Percentiles rank a stretch among this genome's conserved stretches.
Conservation (phyloP, 768 basidiomycete species). For the Pulveroboletus sp. region DNA sequence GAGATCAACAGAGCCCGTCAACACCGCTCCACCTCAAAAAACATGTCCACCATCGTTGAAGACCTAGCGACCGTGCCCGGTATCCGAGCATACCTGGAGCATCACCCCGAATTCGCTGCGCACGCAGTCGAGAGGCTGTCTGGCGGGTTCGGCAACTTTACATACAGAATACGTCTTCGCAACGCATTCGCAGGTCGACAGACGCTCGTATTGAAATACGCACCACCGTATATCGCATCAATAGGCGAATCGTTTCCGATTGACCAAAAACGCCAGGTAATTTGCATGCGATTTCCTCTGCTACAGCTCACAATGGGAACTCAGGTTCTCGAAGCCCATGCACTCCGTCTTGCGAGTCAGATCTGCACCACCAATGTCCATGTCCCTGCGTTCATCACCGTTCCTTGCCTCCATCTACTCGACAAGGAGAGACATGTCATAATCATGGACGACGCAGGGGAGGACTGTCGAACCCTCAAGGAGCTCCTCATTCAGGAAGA, state of each 20-base stretch:
- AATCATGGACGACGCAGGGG: slow-evolving; percentile 64
- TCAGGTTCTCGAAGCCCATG: slow-evolving; percentile 44
- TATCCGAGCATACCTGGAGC: slow-evolving; percentile 42
- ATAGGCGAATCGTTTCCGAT: slow-evolving; percentile 28
- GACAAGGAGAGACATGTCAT: slow-evolving; percentile 50
- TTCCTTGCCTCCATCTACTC: slow-evolving; percentile 48
- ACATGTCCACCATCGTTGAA: slow-evolving; percentile 15
- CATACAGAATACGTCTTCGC: slow-evolving; percentile 51
- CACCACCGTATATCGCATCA: slow-evolving; percentile 40
- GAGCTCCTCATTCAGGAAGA: slow-evolving; percentile 37
- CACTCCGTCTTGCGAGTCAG: slow-evolving; percentile 42
- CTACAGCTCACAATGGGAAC: slow-evolving; percentile 28
- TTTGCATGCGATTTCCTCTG: slow-evolving; percentile 2
- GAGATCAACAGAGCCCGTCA: neutral
- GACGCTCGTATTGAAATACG: slow-evolving; percentile 61
- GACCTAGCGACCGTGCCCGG: slow-evolving; percentile 32
- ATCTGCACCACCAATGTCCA: slow-evolving; percentile 30
- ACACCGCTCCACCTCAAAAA: neutral
- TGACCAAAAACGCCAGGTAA: slow-evolving; percentile 54
- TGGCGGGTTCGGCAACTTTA: slow-evolving; percentile 56
- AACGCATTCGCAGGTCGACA: slow-evolving; percentile 37
- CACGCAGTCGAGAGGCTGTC: slow-evolving; percentile 37
- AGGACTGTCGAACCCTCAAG: slow-evolving; percentile 36
- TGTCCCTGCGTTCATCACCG: slow-evolving; percentile 39
- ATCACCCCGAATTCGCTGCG: slow-evolving; percentile 45